A percentile compares a stretch with the other conserved stretches of the same genome.
Conservation (phyloP, 2,329 filamentous ascomycete genomes). For the Chaetomiaceae sp. region DNA sequence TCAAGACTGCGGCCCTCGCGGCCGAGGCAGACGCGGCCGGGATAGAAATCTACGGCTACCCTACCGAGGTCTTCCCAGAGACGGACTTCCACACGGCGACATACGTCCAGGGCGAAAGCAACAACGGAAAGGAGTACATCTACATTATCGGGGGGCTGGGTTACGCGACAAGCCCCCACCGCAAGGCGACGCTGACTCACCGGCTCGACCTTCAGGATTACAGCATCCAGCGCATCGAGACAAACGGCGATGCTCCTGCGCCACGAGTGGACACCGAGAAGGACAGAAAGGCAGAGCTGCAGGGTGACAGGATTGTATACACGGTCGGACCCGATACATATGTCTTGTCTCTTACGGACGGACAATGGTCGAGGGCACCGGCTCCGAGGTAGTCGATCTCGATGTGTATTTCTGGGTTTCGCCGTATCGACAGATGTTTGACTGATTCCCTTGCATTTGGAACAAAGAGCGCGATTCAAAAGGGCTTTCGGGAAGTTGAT, state of each 20-base stretch:
- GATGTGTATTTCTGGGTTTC: too few species aligned
- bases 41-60: background rate
- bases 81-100: constrained; percentile 1
- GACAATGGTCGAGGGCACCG: background rate
- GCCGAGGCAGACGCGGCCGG: background rate
- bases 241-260: background rate
- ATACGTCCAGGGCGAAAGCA: background rate
- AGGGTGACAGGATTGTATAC: background rate
- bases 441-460: too few species aligned
- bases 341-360: background rate
- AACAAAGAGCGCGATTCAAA: too few species aligned
- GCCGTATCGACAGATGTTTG: too few species aligned
- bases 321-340: background rate
- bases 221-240: background rate
- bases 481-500: too few species aligned
- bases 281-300: background rate
- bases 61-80: background rate
- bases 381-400: too few species aligned
- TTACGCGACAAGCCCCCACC: background rate
- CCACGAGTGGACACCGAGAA: background rate
- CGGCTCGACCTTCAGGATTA: background rate
- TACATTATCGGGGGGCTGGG: background rate
- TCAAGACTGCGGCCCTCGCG: background rate
- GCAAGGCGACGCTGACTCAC: background rate
- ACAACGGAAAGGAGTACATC: background rate